A percentile compares a stretch with the other conserved stretches of the same genome.
These are phyloP conservation scores for Phytophthora vignae DNA, from an alignment of 352 stramenopile species.

Conservation along the genomic window DNA sequence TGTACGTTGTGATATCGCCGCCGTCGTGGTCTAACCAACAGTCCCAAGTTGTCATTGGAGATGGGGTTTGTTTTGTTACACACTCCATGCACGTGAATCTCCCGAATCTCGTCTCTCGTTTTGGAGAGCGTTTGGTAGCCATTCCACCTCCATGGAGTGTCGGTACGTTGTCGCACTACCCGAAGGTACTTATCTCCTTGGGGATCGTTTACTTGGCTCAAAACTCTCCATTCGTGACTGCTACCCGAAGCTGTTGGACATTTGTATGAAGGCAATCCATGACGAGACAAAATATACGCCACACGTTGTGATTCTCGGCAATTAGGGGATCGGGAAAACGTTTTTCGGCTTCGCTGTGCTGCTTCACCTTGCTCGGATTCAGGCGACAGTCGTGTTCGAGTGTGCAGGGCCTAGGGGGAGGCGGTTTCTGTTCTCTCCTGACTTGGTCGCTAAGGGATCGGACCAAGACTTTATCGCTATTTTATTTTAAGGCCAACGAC, in stretches of 20 bases:
- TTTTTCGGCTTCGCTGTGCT: no score
- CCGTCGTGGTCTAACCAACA: no score
- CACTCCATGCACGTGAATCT: no score
- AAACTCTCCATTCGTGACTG: not conserved
- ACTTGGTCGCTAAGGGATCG: not conserved
- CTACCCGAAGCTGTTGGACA: not conserved
- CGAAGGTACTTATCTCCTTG: not conserved
- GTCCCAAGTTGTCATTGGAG: no score
- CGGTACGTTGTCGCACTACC: not conserved
- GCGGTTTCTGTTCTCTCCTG: not conserved
- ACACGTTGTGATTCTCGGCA: conserved; percentile 43
- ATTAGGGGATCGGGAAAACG: conserved; percentile 20
- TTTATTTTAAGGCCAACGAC: conserved; percentile 24
- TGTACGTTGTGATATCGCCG: no score
- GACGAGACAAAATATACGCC: not conserved
- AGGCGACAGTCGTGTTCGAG: not conserved
- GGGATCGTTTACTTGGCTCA: not conserved
- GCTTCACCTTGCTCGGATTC: not conserved
- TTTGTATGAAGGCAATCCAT: not conserved
- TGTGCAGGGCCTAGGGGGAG: not conserved
- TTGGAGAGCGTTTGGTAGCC: no score
- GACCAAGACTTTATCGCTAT: conserved; percentile 23
- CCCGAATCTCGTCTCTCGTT: no score
- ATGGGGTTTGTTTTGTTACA: no score
- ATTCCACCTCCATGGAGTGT: no score